Conservation (phyloP, 805 yeast species). For the Cyberlindnera americana region DNA sequence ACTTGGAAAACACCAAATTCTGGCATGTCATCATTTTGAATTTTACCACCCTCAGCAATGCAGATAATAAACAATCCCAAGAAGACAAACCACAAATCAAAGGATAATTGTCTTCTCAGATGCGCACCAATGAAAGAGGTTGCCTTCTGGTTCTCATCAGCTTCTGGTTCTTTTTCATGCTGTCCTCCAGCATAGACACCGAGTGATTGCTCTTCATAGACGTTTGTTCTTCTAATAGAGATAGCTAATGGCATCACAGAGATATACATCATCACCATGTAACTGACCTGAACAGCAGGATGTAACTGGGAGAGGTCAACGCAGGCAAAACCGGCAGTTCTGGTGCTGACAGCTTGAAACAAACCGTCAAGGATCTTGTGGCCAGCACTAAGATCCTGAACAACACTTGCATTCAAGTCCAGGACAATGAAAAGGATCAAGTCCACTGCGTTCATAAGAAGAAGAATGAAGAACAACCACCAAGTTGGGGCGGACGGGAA, state of each 20-base stretch:
- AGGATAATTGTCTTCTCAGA: slow-evolving; percentile 85
- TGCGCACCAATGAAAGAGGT: slow-evolving; percentile 80
- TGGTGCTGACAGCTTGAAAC: slow-evolving; percentile 85
- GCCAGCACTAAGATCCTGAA: slow-evolving; percentile 59
- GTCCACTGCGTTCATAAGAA: slow-evolving; percentile 72
- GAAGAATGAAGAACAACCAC: slow-evolving; percentile 81
- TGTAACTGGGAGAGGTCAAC: slow-evolving; percentile 68
- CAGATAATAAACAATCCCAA: slow-evolving; percentile 83
- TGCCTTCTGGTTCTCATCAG: slow-evolving; percentile 35
- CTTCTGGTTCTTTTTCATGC: slow-evolving; percentile 8
- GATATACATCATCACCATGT: slow-evolving; percentile 96
- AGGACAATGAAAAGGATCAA: slow-evolving; percentile 74
- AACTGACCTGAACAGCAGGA: slow-evolving; percentile 90
- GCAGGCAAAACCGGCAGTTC: slow-evolving; percentile 90
- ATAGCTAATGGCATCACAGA: slow-evolving; percentile 96
- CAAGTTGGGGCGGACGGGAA: slow-evolving; percentile 94
- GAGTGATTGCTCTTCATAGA: slow-evolving; percentile 93
- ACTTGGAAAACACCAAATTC: slow-evolving; percentile 66
- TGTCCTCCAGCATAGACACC: slow-evolving; percentile 59
- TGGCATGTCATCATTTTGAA: slow-evolving; percentile 41
- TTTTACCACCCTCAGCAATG: slow-evolving; percentile 72
- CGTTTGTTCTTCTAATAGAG: slow-evolving; percentile 94
- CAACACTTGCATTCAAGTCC: slow-evolving; percentile 55
- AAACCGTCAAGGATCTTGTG: slow-evolving; percentile 76
- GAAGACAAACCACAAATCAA: slow-evolving; percentile 91